These are phyloP conservation scores for Chaetomium olivaceum DNA, from an alignment of 2,329 filamentous ascomycete genomes.

Conservation along the genomic window DNA sequence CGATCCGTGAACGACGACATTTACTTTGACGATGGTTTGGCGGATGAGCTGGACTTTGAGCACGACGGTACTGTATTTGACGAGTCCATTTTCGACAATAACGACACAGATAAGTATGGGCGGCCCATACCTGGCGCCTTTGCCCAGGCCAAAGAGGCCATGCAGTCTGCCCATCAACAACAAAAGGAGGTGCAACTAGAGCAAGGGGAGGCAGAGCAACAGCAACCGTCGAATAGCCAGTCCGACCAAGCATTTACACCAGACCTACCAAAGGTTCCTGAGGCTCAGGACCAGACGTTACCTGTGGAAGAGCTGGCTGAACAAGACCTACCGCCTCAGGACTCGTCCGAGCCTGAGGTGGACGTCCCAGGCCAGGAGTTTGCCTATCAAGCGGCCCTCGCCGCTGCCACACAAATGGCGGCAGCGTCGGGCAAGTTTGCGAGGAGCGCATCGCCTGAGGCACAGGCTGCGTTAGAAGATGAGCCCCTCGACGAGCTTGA, in stretches of 20 bases:
- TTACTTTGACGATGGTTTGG: constrained; percentile 65
- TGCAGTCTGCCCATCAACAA: constrained; percentile 40
- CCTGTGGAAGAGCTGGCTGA: constrained; percentile 20
- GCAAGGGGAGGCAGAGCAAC: constrained; percentile 20
- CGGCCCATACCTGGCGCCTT: constrained; percentile 61
- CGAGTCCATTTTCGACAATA: constrained; percentile 71
- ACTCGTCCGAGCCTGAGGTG: neutral
- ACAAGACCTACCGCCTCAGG: constrained; percentile 17
- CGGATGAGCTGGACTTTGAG: constrained; percentile 48
- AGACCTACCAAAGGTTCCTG: constrained; percentile 45
- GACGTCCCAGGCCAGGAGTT: constrained; percentile 39
- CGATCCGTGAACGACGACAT: constrained; percentile 57
- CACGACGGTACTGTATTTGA: constrained; percentile 63
- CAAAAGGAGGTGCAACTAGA: constrained; percentile 7
- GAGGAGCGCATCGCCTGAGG: constrained; percentile 52
- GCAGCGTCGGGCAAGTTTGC: constrained; percentile 74
- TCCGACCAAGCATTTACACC: constrained; percentile 52
- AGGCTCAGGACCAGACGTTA: constrained; percentile 57
- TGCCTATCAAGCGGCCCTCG: constrained; percentile 80
- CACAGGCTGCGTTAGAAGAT: constrained; percentile 6
- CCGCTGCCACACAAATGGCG: constrained; percentile 76
- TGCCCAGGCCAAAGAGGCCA: constrained; percentile 51
- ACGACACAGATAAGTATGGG: constrained; percentile 64
- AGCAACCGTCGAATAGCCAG: constrained; percentile 44
- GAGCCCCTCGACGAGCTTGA: constrained; percentile 31